Conservation (phyloP, 352 stramenopile genomes). For the Pythium chondricola region DNA sequence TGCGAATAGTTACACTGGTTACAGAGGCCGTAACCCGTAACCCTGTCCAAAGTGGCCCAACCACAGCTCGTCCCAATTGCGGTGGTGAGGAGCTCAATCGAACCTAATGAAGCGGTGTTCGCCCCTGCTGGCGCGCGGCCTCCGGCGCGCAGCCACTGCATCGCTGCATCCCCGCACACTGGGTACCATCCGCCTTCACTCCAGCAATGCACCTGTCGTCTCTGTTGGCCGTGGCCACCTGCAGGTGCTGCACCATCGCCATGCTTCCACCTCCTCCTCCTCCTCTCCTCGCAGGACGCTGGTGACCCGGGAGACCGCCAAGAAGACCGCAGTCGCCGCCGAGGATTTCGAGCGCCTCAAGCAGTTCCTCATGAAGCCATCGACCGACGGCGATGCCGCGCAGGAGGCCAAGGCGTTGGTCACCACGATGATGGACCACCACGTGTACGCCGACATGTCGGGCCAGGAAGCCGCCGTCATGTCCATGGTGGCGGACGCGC, state of each 20-base stretch:
- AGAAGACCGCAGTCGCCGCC: slow-evolving; percentile 20
- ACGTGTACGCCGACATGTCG: slow-evolving; percentile 59
- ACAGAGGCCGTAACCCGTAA: too few relatives aligned
- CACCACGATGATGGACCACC: slow-evolving; percentile 36
- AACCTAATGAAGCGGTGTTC: slow-evolving; percentile 10
- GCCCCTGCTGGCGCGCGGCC: slow-evolving; percentile 10
- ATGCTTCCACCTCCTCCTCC: too few relatives aligned
- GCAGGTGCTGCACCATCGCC: too few relatives aligned
- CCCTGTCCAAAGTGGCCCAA: too few relatives aligned
- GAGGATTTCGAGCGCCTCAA: slow-evolving; percentile 64
- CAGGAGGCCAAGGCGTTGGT: slow-evolving; percentile 41
- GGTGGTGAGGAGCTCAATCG: slow-evolving; percentile 8
- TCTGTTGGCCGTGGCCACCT: neutral
- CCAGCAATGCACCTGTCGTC: neutral
- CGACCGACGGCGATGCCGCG: slow-evolving; percentile 23
- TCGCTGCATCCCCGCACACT: neutral
- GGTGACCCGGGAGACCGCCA: neutral
- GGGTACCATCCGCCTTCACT: too few relatives aligned
- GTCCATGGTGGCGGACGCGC: slow-evolving; percentile 66
- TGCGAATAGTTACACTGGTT: too few relatives aligned
- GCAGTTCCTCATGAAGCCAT: slow-evolving; percentile 43
- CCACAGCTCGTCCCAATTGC: slow-evolving; percentile 12
- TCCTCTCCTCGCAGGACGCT: too few relatives aligned
- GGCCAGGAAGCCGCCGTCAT: slow-evolving; percentile 72
- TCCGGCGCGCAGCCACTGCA: slow-evolving; percentile 2